Percentiles rank a stretch among this genome's conserved stretches.
These are phyloP conservation scores for Geotrichum fermentans DNA, from an alignment of 1,139 yeast species.

Conservation along the genomic window DNA sequence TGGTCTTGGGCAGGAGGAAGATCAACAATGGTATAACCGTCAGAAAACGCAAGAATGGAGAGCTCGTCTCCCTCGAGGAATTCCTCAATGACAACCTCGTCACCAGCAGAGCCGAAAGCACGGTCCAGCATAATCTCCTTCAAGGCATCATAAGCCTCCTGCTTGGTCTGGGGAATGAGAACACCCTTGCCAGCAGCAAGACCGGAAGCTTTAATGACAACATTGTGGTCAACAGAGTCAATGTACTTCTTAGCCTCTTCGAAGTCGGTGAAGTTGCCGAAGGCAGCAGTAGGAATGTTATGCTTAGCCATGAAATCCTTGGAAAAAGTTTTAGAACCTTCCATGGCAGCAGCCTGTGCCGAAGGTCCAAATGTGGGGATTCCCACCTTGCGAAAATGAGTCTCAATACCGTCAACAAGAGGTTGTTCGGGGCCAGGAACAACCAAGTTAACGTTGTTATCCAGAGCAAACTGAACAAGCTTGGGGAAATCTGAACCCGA, in stretches of 20 bases:
- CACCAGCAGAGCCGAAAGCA: slow-evolving; percentile 90
- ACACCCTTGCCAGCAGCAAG: slow-evolving; percentile 99
- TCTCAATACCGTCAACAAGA: slow-evolving; percentile 83
- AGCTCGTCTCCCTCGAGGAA: slow-evolving; percentile 95
- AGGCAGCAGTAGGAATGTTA: slow-evolving; percentile 89
- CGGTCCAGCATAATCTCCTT: slow-evolving; percentile 85
- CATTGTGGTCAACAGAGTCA: slow-evolving; percentile 58
- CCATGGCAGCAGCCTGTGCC: slow-evolving; percentile 85
- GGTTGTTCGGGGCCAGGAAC: slow-evolving; percentile 99
- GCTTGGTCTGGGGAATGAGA: slow-evolving; percentile 75
- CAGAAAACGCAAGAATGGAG: slow-evolving; percentile 85
- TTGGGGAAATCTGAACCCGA: slow-evolving; percentile 41
- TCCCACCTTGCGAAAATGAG: slow-evolving; percentile 66
- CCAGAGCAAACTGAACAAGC: slow-evolving; percentile 60
- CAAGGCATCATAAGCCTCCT: slow-evolving; percentile 81
- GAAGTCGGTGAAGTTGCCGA: slow-evolving; percentile 71
- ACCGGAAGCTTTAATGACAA: slow-evolving; percentile 96
- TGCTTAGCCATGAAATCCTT: slow-evolving; percentile 92
- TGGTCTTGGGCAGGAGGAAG: slow-evolving; percentile 98
- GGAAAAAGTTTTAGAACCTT: slow-evolving; percentile 93
- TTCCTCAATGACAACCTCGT: slow-evolving; percentile 95
- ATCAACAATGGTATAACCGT: slow-evolving; percentile 86
- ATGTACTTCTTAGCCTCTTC: slow-evolving; percentile 72
- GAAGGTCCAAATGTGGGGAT: slow-evolving; percentile 96
- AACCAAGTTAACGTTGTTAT: slow-evolving; percentile 64